Base-by-base conservation (phyloP, 768 basidiomycete species). In the Russula compacta region DNA sequence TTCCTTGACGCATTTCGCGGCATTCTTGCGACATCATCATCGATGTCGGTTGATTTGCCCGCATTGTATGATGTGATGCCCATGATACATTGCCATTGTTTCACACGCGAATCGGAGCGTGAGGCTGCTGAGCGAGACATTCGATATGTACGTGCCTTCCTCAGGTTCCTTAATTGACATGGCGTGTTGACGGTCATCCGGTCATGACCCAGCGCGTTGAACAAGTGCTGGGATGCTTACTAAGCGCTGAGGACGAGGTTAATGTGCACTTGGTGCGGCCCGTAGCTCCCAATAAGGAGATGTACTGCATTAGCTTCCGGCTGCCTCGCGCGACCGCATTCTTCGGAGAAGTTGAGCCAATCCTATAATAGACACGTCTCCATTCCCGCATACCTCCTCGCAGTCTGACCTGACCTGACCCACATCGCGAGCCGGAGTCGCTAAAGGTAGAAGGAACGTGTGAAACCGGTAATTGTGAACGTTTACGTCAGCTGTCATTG, bases 301-400 rank as follows among this genome's bases (percentile, higher is more conserved):
- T 98, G 95, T 98, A 95, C 72, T 95, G 95, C 73, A 82, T 99
- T 57, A 88, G 88, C 72, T 98, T 99, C 78, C 73, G 83, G 64
- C 76, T 91, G 9, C 85, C 86, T 19, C 70, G 70, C 48, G 72
- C 69, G 40, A 76, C 77, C 9, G 80, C 79, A 5, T 75, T 71
- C 53, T 75, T 71, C 53, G 70, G 54, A 51, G 39, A 46, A 56
- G 14, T 33, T 33, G 33, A 51, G 29, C 32, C 32, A 10, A 19
- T 49, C 21, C 42, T 9, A 35, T 44, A 21, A 53, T 57, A 60
- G 10, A 44, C 33, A 35, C 47, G 19, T 32, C 21, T 10, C 35
- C 32, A 19, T 48, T 9, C 38, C n/a, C 15, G 39, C 48, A 46
- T 56, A 39, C 44, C 21, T 56, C 56, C 44, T 53, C 44, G 3